These are phyloP conservation scores for Colletotrichum sansevieriae DNA, from an alignment of 2,329 filamentous ascomycete genomes.

Conservation along the genomic window DNA sequence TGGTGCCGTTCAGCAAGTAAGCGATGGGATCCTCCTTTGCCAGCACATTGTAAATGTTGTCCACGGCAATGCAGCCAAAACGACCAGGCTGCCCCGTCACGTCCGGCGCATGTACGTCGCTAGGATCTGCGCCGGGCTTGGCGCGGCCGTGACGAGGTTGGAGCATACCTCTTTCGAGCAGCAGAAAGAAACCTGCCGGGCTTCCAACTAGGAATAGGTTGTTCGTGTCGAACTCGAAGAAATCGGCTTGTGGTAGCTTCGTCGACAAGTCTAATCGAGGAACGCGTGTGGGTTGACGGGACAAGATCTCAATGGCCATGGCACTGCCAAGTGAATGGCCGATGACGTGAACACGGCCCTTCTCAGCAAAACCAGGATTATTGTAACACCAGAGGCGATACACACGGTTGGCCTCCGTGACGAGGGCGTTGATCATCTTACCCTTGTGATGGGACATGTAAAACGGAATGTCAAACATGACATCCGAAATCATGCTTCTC, in stretches of 20 bases:
- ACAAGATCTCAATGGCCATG: constrained; percentile 93
- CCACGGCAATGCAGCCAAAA: constrained; percentile 92
- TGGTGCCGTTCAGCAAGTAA: constrained; percentile 90
- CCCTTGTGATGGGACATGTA: constrained; percentile 97
- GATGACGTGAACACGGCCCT: constrained; percentile 90
- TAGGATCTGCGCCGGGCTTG: constrained; percentile 80
- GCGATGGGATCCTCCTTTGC: constrained; percentile 81
- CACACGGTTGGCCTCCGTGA: constrained; percentile 93
- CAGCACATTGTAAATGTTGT: constrained; percentile 97
- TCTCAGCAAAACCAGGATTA: constrained; percentile 85
- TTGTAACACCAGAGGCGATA: constrained; percentile 95
- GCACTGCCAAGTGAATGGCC: constrained; percentile 94
- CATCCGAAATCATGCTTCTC: constrained; percentile 93
- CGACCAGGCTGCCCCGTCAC: constrained; percentile 83
- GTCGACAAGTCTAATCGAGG: constrained; percentile 62
- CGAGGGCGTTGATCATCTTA: constrained; percentile 92
- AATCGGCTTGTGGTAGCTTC: constrained; percentile 61
- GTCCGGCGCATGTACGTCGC: constrained; percentile 66
- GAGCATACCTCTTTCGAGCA: constrained; percentile 81
- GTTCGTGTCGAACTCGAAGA: constrained; percentile 92
- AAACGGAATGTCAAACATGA: constrained; percentile 98
- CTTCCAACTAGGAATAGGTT: constrained; percentile 92
- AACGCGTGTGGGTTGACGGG: constrained; percentile 83
- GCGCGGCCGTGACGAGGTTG: constrained; percentile 80
- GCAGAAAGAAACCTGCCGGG: constrained; percentile 90